A percentile compares a stretch with the other conserved stretches of the same genome.
These are phyloP conservation scores for Meripilus lineatus DNA, from an alignment of 1,284 basidiomycete species.

Conservation along the genomic window DNA sequence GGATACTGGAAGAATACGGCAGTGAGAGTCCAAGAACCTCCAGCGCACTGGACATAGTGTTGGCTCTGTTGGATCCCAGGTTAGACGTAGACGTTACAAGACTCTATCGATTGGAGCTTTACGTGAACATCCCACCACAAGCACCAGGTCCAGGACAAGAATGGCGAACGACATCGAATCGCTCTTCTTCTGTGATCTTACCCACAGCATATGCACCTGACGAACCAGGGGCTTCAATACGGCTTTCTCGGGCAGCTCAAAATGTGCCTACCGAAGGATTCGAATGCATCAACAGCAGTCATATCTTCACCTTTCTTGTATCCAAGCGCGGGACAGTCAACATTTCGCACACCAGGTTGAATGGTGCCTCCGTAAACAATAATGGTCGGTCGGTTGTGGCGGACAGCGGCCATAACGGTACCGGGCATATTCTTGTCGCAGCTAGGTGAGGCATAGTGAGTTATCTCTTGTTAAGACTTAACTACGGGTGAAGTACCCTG, in stretches of 20 bases:
- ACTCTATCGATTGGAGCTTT: conserved; percentile 18
- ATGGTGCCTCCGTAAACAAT: conserved; percentile 87
- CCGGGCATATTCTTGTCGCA: conserved; percentile 97
- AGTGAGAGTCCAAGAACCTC: conserved; percentile 92
- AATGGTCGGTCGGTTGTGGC: conserved; percentile 83
- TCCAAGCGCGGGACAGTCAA: conserved; percentile 80
- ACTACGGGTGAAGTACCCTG: conserved; percentile 36
- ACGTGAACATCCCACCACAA: conserved; percentile 85
- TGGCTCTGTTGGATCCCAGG: conserved; percentile 45
- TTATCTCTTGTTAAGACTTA: not conserved
- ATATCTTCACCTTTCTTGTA: conserved; percentile 74
- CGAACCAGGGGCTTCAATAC: conserved; percentile 1
- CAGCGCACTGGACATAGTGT: conserved; percentile 86
- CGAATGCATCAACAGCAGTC: conserved; percentile 81
- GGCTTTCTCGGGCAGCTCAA: conserved; percentile 5
- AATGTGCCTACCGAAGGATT: conserved; percentile 59
- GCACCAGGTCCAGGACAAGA: conserved; percentile 71
- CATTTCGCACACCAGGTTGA: conserved; percentile 65
- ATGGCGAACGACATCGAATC: conserved; percentile 77
- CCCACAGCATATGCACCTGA: conserved; percentile 72
- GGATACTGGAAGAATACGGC: conserved; percentile 84
- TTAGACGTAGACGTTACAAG: not conserved
- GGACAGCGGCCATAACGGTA: conserved; percentile 78
- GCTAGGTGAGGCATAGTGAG: conserved; percentile 8
- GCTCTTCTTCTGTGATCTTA: conserved; percentile 71